Evolutionary conservation across 257 asterid species (phyloP).

Genomic region (Primulina tabacum): DNA sequence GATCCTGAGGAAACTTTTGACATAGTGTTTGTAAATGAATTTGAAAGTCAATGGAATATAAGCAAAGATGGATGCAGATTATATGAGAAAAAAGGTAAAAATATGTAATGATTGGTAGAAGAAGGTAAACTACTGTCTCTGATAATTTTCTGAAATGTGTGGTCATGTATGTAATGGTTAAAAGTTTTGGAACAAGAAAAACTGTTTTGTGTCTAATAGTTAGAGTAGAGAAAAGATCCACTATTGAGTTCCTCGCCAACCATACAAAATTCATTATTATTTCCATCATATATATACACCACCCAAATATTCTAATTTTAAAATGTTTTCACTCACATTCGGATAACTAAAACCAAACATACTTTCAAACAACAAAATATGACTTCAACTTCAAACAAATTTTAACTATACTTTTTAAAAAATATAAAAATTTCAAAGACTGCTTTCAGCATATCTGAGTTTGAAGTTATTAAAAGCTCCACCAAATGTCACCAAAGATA

Average conservation of each 20-base stretch:
- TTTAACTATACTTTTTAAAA: not conserved
- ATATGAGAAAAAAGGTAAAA: not conserved
- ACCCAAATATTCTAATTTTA: not conserved
- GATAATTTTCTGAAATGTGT: not conserved
- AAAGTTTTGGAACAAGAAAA: not conserved
- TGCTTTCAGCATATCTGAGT: not conserved
- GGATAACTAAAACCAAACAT: not conserved
- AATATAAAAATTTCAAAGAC: not conserved
- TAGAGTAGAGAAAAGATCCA: no score
- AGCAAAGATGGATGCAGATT: not conserved
- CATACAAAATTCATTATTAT: not conserved
- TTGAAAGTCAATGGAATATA: not conserved
- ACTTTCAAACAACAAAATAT: no score
- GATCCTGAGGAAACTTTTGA: not conserved
- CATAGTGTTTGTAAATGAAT: not conserved
- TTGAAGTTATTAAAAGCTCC: not conserved
- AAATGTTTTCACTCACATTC: not conserved
- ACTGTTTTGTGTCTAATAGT: not conserved
- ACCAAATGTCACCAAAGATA: not conserved
- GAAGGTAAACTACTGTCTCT: not conserved
- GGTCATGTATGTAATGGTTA: no score
- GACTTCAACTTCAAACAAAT: not conserved
- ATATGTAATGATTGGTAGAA: not conserved
- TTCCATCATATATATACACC: not conserved
- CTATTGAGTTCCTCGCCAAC: no score